A percentile compares a stretch with the other conserved stretches of the same genome.
These are phyloP conservation scores for Lipomyces lipofer DNA, from an alignment of 805 yeast species.

Conservation along the genomic window DNA sequence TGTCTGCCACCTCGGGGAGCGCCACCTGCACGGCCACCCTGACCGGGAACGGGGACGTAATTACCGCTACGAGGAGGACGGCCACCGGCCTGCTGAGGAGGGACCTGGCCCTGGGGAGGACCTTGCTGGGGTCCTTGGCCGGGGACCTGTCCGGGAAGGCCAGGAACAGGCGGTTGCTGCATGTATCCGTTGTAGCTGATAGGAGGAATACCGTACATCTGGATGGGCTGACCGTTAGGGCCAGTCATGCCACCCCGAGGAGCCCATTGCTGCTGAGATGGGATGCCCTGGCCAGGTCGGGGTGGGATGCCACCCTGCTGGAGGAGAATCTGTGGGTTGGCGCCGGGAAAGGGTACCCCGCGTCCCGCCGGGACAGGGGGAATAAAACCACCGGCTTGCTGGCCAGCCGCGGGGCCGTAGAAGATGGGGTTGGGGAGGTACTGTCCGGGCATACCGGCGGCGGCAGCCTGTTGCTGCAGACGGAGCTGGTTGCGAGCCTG, in stretches of 20 bases:
- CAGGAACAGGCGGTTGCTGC: constrained; percentile 45
- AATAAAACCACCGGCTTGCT: constrained; percentile 77
- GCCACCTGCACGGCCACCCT: constrained; percentile 22
- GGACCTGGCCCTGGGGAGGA: constrained; percentile 47
- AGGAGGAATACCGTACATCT: constrained; percentile 84
- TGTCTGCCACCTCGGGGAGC: constrained; percentile 37
- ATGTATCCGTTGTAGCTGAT: constrained; percentile 57
- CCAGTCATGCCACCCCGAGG: constrained; percentile 64
- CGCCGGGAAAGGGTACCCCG: constrained; percentile 48
- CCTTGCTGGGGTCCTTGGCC: constrained; percentile 43
- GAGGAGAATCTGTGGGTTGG: constrained; percentile 43
- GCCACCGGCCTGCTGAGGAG: constrained; percentile 27
- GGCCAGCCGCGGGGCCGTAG: constrained; percentile 52
- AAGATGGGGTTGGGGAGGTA: constrained; percentile 76
- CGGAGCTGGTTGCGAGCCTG: constrained; percentile 98
- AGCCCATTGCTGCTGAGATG: constrained; percentile 44
- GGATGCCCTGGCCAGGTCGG: constrained; percentile 39
- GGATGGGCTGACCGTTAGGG: constrained; percentile 82
- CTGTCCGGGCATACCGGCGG: constrained; percentile 83
- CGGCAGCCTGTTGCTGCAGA: constrained; percentile 87
- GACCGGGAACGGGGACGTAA: constrained; percentile 14
- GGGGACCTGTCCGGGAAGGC: constrained; percentile 37
- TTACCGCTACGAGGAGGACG: constrained; percentile 25
- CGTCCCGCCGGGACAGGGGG: constrained; percentile 74
- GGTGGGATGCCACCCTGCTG: constrained; percentile 39